Conservation (phyloP, 2,329 filamentous ascomycete species). For the Talaromyces piceae region DNA sequence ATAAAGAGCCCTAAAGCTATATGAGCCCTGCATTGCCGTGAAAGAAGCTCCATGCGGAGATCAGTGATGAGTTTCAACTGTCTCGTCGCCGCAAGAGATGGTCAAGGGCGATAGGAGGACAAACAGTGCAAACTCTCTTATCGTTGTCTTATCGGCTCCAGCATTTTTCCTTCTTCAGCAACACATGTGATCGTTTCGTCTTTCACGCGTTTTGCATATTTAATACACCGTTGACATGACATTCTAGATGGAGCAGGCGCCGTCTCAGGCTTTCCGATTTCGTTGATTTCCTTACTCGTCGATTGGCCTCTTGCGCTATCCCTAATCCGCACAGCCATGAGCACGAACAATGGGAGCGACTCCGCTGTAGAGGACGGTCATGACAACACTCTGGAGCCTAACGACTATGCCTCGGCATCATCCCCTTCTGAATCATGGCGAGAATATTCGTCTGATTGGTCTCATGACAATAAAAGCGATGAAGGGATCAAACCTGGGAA, state of each 20-base stretch:
- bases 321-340: constrained; percentile 1
- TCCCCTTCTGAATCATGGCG: constrained; percentile 5
- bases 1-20: constrained; percentile 15
- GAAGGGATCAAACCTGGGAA: not conserved
- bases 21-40: constrained; percentile 17
- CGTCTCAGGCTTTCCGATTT: not conserved
- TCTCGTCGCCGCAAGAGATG: not conserved
- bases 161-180: not conserved
- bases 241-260: not conserved
- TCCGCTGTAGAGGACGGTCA: constrained; percentile 1
- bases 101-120: constrained; percentile 11
- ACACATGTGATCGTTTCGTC: not conserved
- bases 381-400: not conserved
- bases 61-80: not conserved
- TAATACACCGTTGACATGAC: not conserved
- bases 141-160: constrained; percentile 15
- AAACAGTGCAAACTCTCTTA: constrained; percentile 36
- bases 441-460: not conserved
- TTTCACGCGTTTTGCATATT: not conserved
- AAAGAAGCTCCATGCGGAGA: constrained; percentile 24
- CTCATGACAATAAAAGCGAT: not conserved
- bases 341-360: constrained; percentile 32
- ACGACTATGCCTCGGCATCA: not conserved
- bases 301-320: not conserved
- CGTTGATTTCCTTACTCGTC: not conserved